Evolutionary conservation across 495 filamentous ascomycete species (phyloP), one percentile per base, ranked within the genome.

Genomic region (Antarctomyces pellizariae): DNA sequence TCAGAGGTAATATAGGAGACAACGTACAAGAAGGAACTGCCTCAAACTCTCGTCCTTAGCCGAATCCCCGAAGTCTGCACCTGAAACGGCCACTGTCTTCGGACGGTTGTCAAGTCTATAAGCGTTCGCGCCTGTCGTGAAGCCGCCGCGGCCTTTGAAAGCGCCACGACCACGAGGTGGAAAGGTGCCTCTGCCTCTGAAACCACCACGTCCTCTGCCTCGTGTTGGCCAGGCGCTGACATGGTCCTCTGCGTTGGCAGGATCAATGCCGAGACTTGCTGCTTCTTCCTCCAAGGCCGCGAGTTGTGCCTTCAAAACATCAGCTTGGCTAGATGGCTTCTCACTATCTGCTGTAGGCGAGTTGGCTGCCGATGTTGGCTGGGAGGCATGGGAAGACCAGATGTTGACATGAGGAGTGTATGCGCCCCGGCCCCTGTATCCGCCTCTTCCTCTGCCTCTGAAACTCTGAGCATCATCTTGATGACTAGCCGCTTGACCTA

Each of bases 31-130:
- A 25, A 93, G 59, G 45, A 82, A 76, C 39, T 86, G 71, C 27
- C 82, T 54, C 34, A 97, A 56, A 2, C 67, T 69, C 43, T 95
- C 86, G 34, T 93, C 82, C 45, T 66, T 71, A 31, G 69, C 67
- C 1, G 61, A 49, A 28, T 47, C 46, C 16, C 67, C 62, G 25
- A 73, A 61, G 30, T 76, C 67, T 11, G 74, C 58, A 5, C 74
- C 77, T 12, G 66, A 57, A 13, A 97, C 54, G 3, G 63, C 59
- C 7, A 97, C 60, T 29, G 59, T 68, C 49, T 70, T 79, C 1
- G 86, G 74, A 14, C 86, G 60, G 39, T 90, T 90, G 41, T 97
- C 86, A 14, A 97, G 54, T 18, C 74, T 77, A 37, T 77, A 71
- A 6, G 75, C 66, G 4, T 71, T 72, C 29, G 50, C 51, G 5